Evolutionary conservation across 768 basidiomycete genomes (phyloP), one percentile per base, ranked within the genome.

Genomic region (Lactarius trivialis): DNA sequence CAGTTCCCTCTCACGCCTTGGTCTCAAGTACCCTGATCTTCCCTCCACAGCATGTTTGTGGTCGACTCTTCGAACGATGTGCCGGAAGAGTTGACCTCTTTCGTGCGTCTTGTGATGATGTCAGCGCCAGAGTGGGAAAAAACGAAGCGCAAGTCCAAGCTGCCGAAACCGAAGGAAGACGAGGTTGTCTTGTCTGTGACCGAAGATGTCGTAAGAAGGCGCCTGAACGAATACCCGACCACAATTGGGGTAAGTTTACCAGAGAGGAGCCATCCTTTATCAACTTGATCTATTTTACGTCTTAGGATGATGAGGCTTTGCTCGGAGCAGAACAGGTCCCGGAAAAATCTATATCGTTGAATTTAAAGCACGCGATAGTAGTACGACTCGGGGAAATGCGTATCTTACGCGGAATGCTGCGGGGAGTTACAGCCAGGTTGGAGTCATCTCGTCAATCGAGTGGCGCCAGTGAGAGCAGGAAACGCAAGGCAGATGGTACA

Each of bases 361-460:
- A 84, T 66, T 80, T 77, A 68, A 77, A 76, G 61, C 77, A 85
- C 61, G 92, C 93, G 1, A 70, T 86, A 8, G 74, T 89, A 51
- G 90, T 93, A 14, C 80, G 93, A 37, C 71, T 91, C 11, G 89
- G 90, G 4, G 93, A 95, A 76, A 93, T 93, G 74, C 74, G 80
- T 26, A 84, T 93, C 14, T 68, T 94, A 58, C 69, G 68, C 2
- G 67, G 43, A 14, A 32, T 65, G 26, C 32, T 55, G 33, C 64
- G 33, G 28, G 30, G 12, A 8, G 50, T 65, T 32, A 45, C 37
- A 12, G 8, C 24, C 4, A 39, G 34, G n/a, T 14, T 58, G 26
- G 61, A 51, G 33, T 14, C 43, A 14, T 32, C 19, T 21, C 30
- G 28, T 33, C 41, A 34, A 26, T 53, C 19, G 37, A 21, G n/a